Conservation (phyloP, 1,139 yeast species). For the Suhomyces anneliseae region DNA sequence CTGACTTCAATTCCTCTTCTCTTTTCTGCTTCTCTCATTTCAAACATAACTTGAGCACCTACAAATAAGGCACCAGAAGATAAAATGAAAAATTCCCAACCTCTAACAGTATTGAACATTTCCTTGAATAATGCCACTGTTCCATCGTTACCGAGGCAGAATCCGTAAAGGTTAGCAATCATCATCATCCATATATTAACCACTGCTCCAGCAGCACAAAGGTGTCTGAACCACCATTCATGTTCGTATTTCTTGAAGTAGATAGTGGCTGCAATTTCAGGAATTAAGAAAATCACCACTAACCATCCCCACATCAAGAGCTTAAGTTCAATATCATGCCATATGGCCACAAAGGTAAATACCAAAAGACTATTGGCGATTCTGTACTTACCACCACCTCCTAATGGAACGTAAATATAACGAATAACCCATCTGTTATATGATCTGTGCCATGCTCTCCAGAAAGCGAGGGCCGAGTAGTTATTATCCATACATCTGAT, state of each 20-base stretch:
- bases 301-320: slow-evolving; percentile 96
- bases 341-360: slow-evolving; percentile 94
- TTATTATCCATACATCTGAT: slow-evolving; percentile 93
- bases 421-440: slow-evolving; percentile 87
- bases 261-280: slow-evolving; percentile 72
- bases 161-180: slow-evolving; percentile 93
- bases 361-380: slow-evolving; percentile 77
- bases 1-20: slow-evolving; percentile 79
- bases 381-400: slow-evolving; percentile 74
- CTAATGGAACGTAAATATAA: slow-evolving; percentile 78
- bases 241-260: slow-evolving; percentile 41
- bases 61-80: slow-evolving; percentile 72
- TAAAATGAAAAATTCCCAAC: slow-evolving; percentile 62
- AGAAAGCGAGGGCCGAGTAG: slow-evolving; percentile 87
- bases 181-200: slow-evolving; percentile 96
- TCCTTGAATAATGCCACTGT: slow-evolving; percentile 62
- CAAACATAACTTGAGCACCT: slow-evolving; percentile 94
- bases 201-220: slow-evolving; percentile 87
- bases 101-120: slow-evolving; percentile 70
- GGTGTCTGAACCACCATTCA: slow-evolving; percentile 74
- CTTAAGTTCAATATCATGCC: slow-evolving; percentile 95
- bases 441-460: slow-evolving; percentile 99
- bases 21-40: slow-evolving; percentile 80
- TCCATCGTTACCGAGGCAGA: slow-evolving; percentile 90
- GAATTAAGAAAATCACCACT: slow-evolving; percentile 81